Evolutionary conservation across 768 basidiomycete species (phyloP).

Genomic region (Fomitopsis pulvina): DNA sequence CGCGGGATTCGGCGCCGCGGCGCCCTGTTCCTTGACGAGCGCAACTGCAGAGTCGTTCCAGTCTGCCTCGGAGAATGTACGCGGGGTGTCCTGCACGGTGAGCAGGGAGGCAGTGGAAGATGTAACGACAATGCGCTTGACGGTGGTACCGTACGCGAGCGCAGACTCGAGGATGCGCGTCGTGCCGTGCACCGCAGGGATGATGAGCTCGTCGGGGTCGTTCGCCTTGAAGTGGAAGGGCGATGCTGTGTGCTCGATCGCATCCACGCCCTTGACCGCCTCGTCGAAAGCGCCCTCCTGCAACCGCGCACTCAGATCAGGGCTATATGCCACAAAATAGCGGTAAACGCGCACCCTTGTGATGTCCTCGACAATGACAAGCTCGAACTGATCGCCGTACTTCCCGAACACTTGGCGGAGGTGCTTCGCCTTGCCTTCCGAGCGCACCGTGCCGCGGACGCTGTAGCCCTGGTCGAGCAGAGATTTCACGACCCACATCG

Average conservation of each 20-base stretch:
- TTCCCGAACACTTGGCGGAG: constrained; percentile 30
- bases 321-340: too few species aligned
- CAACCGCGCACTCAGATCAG: background rate
- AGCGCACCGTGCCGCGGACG: constrained; percentile 40
- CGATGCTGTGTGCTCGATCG: constrained; percentile 60
- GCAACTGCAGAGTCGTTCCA: constrained; percentile 53
- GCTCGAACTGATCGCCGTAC: constrained; percentile 30
- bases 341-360: constrained; percentile 24
- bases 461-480: constrained; percentile 34
- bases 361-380: constrained; percentile 42
- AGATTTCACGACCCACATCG: constrained; percentile 24
- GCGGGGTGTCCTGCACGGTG: constrained; percentile 11
- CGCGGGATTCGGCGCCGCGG: constrained; percentile 27
- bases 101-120: constrained; percentile 48
- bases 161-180: constrained; percentile 52
- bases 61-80: constrained; percentile 41
- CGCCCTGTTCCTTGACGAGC: constrained; percentile 44
- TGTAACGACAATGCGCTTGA: constrained; percentile 60
- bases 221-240: constrained; percentile 42
- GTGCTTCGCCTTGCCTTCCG: constrained; percentile 34
- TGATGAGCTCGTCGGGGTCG: constrained; percentile 47
- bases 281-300: constrained; percentile 69
- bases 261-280: constrained; percentile 67
- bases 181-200: constrained; percentile 72
- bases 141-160: constrained; percentile 42